Evolutionary conservation across 768 basidiomycete species (phyloP), one percentile per base, ranked within the genome.

Genomic region (Chalciporus chontae): DNA sequence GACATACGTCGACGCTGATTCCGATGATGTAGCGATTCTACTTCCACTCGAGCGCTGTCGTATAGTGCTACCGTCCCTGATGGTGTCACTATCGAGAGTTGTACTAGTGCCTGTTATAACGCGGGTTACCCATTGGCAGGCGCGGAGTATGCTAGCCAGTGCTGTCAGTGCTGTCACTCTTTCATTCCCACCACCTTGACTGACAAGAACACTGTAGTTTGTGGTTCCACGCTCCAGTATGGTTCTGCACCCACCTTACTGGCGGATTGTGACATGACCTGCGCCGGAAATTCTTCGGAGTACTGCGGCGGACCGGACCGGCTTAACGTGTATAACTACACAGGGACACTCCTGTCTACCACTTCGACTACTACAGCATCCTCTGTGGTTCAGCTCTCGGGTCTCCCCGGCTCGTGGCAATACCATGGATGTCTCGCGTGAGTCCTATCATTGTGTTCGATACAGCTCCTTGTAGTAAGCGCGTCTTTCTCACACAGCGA

Each of bases 231-330:
- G 8, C 47, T 67, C 4, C 5, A 32, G 9, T 32, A 37, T n/a
- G 63, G 64, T 7, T 61, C 63, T n/a, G 55, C 29, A 23, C 71
- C 76, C 0, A 71, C 74, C 0, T 55, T 76, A 0, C 66, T 73
- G n/a, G 63, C 73, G 2, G 80, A 78, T 42, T 92, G 89, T 60
- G 75, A 73, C 32, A 62, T 62, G 60, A 54, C 57, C 2, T 62
- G 60, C 6, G 50, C 41, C 4, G 61, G 60, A 21, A 62, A 62
- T 23, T 40, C 60, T 26, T 54, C 80, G 0, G 81, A 88, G 58
- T 81, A 81, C 51, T 90, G 88, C 55, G 88, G 88, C 18, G 88
- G 87, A 29, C 83, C 87, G 0, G 75, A 84, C 59, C 70, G 78
- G 27, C 70, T 89, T 18, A 84, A 78, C 46, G 65, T 83, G 3